Evolutionary conservation across 164 flowering plant genomes (phyloP).

Genomic region (Santalum album): DNA sequence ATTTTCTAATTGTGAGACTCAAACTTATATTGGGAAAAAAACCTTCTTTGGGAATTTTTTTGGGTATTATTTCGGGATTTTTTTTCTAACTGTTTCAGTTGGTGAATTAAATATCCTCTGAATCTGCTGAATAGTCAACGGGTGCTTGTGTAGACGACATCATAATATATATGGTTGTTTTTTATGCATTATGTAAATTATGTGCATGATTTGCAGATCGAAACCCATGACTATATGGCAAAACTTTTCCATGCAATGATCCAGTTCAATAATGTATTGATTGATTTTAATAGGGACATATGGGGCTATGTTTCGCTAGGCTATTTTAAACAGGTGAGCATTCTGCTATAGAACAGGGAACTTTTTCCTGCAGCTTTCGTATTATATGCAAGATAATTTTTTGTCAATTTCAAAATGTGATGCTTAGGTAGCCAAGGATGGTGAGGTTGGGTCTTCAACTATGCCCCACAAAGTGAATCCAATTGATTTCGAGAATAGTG

Average conservation of each 20-base stretch:
- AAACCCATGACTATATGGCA: slow-evolving; percentile 95
- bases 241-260: slow-evolving; percentile 57
- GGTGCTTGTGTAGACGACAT: too few species aligned
- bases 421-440: slow-evolving; percentile 75
- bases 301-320: slow-evolving; percentile 87
- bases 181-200: background rate
- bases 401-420: slow-evolving; percentile 6
- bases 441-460: slow-evolving; percentile 97
- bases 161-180: too few species aligned
- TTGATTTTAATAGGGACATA: slow-evolving; percentile 79
- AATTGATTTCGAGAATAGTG: slow-evolving; percentile 97
- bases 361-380: background rate
- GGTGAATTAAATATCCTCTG: too few species aligned
- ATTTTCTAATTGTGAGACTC: too few species aligned
- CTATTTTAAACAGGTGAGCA: slow-evolving; percentile 82
- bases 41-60: too few species aligned
- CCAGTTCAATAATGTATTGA: slow-evolving; percentile 67
- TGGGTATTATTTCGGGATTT: too few species aligned
- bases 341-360: background rate
- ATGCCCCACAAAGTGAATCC: slow-evolving; percentile 99
- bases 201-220: slow-evolving; percentile 53
- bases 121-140: too few species aligned
- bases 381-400: background rate
- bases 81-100: background rate
- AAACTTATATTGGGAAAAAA: too few species aligned